Percentiles rank a stretch among this genome's conserved stretches.
Evolutionary conservation across 1,139 yeast genomes (phyloP).

Genomic region (Citeromyces hawaiiensis): DNA sequence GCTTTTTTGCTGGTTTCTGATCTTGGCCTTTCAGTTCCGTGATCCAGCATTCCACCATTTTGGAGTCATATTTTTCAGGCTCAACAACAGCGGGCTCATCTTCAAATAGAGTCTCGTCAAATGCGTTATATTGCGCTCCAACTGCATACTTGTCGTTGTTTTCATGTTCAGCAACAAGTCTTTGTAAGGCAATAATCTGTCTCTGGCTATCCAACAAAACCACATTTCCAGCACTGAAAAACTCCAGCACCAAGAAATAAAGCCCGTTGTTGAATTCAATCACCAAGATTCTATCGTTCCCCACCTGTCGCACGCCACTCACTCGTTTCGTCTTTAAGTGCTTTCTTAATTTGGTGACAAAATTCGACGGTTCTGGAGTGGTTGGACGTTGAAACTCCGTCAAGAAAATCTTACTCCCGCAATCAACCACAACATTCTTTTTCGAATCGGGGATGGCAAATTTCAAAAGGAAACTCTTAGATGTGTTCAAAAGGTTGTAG

Average conservation of each 20-base stretch:
- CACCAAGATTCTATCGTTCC: constrained; percentile 68
- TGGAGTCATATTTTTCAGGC: constrained; percentile 16
- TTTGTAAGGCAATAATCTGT: constrained; percentile 60
- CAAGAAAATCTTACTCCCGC: constrained; percentile 71
- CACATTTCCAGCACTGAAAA: constrained; percentile 91
- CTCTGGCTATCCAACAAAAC: constrained; percentile 57
- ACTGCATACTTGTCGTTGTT: constrained; percentile 53
- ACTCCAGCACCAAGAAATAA: constrained; percentile 72
- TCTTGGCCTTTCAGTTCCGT: background rate
- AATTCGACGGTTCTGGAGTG: constrained; percentile 71
- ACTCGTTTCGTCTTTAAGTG: constrained; percentile 74
- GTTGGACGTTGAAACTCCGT: constrained; percentile 76
- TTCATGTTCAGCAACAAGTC: constrained; percentile 65
- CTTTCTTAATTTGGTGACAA: constrained; percentile 75
- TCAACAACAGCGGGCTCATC: constrained; percentile 11
- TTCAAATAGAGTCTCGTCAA: constrained; percentile 28
- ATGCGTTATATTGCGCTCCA: constrained; percentile 54
- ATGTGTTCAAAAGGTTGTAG: constrained; percentile 64
- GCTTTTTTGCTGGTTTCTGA: constrained; percentile 19
- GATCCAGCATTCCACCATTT: constrained; percentile 37
- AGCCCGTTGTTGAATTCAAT: constrained; percentile 73
- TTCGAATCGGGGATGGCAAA: constrained; percentile 80
- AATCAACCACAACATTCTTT: constrained; percentile 62
- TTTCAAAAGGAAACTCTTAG: constrained; percentile 65
- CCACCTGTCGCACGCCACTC: constrained; percentile 59